Percentiles rank a stretch among this genome's conserved stretches.
Evolutionary conservation across 1,284 basidiomycete species (phyloP).

Genomic region (Trametes versicolor): DNA sequence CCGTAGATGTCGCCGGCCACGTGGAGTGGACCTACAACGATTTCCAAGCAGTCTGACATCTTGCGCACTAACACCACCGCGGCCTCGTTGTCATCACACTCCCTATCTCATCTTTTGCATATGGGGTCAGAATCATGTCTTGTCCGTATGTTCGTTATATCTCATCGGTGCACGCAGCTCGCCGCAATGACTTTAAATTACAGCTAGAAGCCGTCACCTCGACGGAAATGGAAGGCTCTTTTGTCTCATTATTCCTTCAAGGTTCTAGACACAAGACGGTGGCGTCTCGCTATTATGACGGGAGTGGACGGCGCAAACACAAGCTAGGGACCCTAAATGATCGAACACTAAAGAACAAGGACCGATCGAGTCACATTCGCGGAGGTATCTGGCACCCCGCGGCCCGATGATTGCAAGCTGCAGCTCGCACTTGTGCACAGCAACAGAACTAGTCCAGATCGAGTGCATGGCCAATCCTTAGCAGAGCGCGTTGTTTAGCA

Average conservation of each 20-base stretch:
- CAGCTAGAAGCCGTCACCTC: background rate
- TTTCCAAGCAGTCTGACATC: background rate
- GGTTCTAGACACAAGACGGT: background rate
- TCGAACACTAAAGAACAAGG: conserved; percentile 13
- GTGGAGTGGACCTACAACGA: background rate
- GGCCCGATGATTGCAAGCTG: background rate
- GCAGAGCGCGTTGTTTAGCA: conserved; percentile 1
- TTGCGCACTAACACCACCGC: background rate
- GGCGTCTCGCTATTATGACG: background rate
- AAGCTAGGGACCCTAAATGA: background rate
- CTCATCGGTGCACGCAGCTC: background rate
- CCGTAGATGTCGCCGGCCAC: background rate
- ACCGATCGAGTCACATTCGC: conserved; percentile 11
- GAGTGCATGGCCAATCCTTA: background rate
- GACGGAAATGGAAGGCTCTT: background rate
- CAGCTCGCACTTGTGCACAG: no score
- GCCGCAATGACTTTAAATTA: background rate
- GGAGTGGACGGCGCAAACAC: background rate
- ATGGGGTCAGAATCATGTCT: no score
- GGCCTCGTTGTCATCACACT: background rate
- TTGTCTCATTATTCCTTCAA: background rate
- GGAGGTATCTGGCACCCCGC: background rate
- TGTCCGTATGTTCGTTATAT: no score
- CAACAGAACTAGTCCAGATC: conserved; percentile 7
- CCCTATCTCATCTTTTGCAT: background rate